Percentiles rank a stretch among this genome's conserved stretches.
Evolutionary conservation across 1,284 basidiomycete genomes (phyloP).

Genomic region (Rhodotorula sp.): DNA sequence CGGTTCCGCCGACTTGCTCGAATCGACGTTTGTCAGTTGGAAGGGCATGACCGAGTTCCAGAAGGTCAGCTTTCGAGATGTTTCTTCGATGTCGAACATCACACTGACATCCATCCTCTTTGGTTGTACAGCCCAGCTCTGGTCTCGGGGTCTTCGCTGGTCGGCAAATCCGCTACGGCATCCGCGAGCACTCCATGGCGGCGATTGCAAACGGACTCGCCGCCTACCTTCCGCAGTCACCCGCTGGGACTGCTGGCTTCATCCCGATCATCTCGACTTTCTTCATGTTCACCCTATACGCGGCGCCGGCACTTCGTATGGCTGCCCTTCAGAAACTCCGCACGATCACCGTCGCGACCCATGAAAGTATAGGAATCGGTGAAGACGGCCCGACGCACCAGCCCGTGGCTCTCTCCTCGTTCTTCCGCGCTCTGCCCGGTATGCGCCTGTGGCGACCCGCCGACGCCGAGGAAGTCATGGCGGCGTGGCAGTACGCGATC

Average conservation of each 20-base stretch:
- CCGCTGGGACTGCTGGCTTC: conserved; percentile 34
- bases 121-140: conserved; percentile 63
- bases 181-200: conserved; percentile 76
- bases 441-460: conserved; percentile 40
- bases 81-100: neutral
- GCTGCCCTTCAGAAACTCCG: conserved; percentile 85
- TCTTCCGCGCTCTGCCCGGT: conserved; percentile 86
- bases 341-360: conserved; percentile 85
- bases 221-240: conserved; percentile 42
- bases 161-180: conserved; percentile 64
- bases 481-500: conserved; percentile 78
- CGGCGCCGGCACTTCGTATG: conserved; percentile 84
- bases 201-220: conserved; percentile 68
- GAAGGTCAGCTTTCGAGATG: conserved; percentile 56
- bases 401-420: conserved; percentile 59
- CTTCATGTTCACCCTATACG: conserved; percentile 85
- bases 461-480: conserved; percentile 91
- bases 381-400: conserved; percentile 92
- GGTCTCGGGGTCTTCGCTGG: conserved; percentile 80
- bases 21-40: conserved; percentile 60
- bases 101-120: neutral
- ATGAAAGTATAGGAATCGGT: conserved; percentile 24
- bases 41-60: conserved; percentile 88
- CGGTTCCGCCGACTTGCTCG: conserved; percentile 43
- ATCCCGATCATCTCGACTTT: conserved; percentile 48